A percentile compares a stretch with the other conserved stretches of the same genome.
Evolutionary conservation across 2,329 filamentous ascomycete genomes (phyloP).

Genomic region (Alternaria incomplexa): DNA sequence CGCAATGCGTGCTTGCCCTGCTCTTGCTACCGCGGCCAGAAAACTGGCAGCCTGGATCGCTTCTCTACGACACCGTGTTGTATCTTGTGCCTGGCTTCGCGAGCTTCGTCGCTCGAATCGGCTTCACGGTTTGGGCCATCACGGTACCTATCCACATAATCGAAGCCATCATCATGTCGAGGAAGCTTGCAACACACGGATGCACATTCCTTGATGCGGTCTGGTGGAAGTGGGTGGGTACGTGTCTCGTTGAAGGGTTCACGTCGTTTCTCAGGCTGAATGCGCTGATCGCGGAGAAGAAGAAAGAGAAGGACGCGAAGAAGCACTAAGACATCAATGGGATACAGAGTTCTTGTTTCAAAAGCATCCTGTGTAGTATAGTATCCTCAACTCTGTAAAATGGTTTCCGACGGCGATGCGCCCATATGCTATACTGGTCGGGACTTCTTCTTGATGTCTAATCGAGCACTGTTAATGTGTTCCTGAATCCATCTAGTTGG

Average conservation of each 20-base stretch:
- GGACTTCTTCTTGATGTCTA: neutral
- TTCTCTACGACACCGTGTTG: slow-evolving; percentile 53
- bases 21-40: slow-evolving; percentile 34
- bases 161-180: slow-evolving; percentile 64
- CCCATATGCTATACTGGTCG: neutral
- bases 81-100: slow-evolving; percentile 61
- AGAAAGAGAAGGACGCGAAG: slow-evolving; percentile 41
- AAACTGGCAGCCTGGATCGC: slow-evolving; percentile 44
- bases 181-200: slow-evolving; percentile 58
- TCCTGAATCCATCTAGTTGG: neutral
- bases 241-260: slow-evolving; percentile 60
- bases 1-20: slow-evolving; percentile 46
- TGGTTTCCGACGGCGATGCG: neutral
- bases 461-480: neutral
- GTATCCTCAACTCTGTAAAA: neutral
- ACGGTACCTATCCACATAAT: slow-evolving; percentile 68
- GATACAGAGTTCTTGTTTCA: neutral
- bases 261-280: slow-evolving; percentile 53
- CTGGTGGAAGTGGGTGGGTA: slow-evolving; percentile 63
- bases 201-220: slow-evolving; percentile 55
- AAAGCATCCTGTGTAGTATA: neutral
- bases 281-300: slow-evolving; percentile 32
- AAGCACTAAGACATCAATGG: slow-evolving; percentile 28
- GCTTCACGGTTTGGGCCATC: slow-evolving; percentile 63
- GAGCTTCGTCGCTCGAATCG: slow-evolving; percentile 63